Percentiles rank a stretch among this genome's conserved stretches.
Conservation (phyloP, 805 yeast genomes). For the Candida sakaeoensis region DNA sequence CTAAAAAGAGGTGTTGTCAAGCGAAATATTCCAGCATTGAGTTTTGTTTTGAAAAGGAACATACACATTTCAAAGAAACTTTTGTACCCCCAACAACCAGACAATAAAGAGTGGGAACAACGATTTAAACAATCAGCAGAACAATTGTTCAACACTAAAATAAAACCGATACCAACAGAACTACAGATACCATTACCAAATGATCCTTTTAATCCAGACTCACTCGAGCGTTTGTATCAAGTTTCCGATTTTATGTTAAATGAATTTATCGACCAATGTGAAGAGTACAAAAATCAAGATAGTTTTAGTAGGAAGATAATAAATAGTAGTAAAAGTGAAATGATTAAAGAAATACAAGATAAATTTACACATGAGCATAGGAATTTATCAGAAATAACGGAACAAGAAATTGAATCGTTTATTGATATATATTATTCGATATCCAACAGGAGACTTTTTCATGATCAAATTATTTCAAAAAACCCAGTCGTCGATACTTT, state of each 20-base stretch:
- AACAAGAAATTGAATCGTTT: constrained; percentile 3
- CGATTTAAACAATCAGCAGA: constrained; percentile 1
- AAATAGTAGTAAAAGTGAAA: neutral
- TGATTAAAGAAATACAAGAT: constrained; percentile 2
- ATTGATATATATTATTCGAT: constrained; percentile 25
- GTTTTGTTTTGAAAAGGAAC: neutral
- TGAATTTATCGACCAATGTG: constrained; percentile 7
- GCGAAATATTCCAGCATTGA: neutral
- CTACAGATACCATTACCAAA: constrained; percentile 2
- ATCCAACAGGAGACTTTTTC: constrained; percentile 21
- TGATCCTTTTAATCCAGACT: constrained; percentile 7
- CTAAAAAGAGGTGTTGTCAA: neutral
- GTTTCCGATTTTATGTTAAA: constrained; percentile 9
- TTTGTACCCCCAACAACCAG: neutral
- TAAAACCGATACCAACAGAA: constrained; percentile 4
- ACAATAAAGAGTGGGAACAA: constrained; percentile 3
- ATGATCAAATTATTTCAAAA: constrained; percentile 26
- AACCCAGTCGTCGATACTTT: constrained; percentile 22
- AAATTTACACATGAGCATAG: neutral
- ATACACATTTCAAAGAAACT: neutral
- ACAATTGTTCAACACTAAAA: neutral
- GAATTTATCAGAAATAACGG: neutral
- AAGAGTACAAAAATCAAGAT: constrained; percentile 2
- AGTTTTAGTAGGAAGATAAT: neutral
- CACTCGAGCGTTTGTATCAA: constrained; percentile 6